A percentile compares a stretch with the other conserved stretches of the same genome.
These are phyloP conservation scores for Trichosporon inkin DNA, from an alignment of 1,284 basidiomycete genomes.

Conservation along the genomic window DNA sequence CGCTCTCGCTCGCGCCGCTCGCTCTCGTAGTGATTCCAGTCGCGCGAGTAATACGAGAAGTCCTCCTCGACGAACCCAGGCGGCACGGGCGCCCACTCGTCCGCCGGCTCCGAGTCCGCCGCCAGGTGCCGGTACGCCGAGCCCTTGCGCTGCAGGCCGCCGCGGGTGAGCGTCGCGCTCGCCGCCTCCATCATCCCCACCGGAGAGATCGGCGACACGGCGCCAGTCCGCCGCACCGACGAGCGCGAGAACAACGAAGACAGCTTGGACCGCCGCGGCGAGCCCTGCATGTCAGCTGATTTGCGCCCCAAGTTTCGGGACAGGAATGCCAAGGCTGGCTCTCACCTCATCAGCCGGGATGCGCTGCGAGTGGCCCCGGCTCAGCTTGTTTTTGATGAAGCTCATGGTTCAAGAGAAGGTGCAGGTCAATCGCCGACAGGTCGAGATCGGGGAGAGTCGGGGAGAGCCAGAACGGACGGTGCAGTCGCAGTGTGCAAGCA, in stretches of 20 bases:
- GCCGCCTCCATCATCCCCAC: neutral
- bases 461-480: too few species aligned
- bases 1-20: neutral
- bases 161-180: neutral
- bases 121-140: neutral
- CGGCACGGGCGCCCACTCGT: neutral
- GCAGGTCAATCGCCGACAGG: too few species aligned
- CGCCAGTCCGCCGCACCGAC: neutral
- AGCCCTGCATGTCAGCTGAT: neutral
- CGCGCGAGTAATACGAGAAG: conserved; percentile 1
- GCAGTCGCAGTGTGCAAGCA: too few species aligned
- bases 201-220: neutral
- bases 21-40: conserved; percentile 6
- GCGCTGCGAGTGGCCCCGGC: neutral
- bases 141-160: neutral
- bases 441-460: too few species aligned
- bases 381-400: conserved; percentile 8
- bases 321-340: neutral
- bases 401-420: neutral
- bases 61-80: neutral
- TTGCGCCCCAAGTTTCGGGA: neutral
- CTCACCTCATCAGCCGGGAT: neutral
- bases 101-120: neutral
- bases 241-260: neutral
- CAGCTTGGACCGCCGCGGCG: neutral